Evolutionary conservation across 371 early-diverging fungal species (phyloP).

Genomic region (Enterospora canceri): DNA sequence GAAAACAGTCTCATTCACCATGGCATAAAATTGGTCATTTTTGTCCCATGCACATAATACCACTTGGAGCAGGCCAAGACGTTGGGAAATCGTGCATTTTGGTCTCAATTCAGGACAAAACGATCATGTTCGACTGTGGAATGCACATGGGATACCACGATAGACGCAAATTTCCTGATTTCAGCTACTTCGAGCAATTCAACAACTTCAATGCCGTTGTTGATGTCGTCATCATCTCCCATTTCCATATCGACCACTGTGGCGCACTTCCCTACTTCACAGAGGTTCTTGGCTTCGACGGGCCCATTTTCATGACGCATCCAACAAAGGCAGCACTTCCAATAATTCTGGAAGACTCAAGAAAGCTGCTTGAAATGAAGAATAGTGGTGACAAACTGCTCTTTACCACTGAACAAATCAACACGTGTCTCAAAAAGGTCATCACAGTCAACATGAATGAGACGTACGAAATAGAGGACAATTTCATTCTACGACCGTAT

Average conservation of each 20-base stretch:
- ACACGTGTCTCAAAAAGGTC: conserved; percentile 73
- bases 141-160: conserved; percentile 91
- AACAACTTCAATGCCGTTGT: conserved; percentile 68
- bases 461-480: conserved; percentile 49
- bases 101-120: conserved; percentile 69
- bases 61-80: conserved; percentile 66
- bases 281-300: conserved; percentile 77
- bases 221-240: conserved; percentile 77
- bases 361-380: conserved; percentile 67
- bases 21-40: neutral
- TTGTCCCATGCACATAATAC: conserved; percentile 47
- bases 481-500: conserved; percentile 63
- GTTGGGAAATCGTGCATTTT: conserved; percentile 81
- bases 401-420: conserved; percentile 61
- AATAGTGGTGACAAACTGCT: conserved; percentile 58
- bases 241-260: conserved; percentile 90
- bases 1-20: conserved; percentile 15
- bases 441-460: conserved; percentile 66
- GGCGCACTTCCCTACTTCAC: conserved; percentile 85
- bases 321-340: conserved; percentile 84
- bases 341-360: conserved; percentile 73
- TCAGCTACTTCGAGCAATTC: conserved; percentile 69
- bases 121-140: conserved; percentile 90
- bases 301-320: conserved; percentile 83
- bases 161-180: conserved; percentile 85